phyloP scores from a whole-genome alignment of 75 land plant genomes.

The Isoetes taiwanensis region DNA sequence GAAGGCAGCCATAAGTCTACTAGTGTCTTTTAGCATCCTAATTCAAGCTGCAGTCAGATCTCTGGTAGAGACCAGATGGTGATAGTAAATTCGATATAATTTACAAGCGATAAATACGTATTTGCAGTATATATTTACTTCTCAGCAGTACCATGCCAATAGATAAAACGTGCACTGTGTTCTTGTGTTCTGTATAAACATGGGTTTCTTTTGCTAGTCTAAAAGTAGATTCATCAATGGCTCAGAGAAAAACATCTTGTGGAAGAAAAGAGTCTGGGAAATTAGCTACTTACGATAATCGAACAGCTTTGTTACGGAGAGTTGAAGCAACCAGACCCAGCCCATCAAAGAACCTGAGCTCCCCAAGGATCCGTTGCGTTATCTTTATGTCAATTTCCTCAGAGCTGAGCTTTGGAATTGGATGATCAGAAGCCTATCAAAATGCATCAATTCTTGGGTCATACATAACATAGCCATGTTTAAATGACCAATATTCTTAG shows the following conservation, averaged over 20 bases:
- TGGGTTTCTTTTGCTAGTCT: constrained; percentile 2
- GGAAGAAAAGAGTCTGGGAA: neutral
- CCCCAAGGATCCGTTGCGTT: neutral
- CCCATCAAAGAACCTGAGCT: neutral
- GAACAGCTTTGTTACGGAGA: neutral
- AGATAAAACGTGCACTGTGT: too few relatives aligned
- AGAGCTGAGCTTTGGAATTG: neutral
- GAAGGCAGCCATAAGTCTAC: too few relatives aligned
- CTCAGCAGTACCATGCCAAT: too few relatives aligned
- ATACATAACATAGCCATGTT: too few relatives aligned
- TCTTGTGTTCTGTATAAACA: neutral
- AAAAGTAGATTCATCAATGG: neutral
- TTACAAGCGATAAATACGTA: too few relatives aligned
- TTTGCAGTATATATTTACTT: too few relatives aligned
- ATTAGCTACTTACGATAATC: neutral
- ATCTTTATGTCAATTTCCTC: neutral
- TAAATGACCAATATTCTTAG: too few relatives aligned
- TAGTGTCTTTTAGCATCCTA: too few relatives aligned
- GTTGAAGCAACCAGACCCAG: neutral
- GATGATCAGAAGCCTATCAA: neutral
- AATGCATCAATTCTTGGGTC: neutral
- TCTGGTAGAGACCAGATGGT: too few relatives aligned
- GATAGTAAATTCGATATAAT: too few relatives aligned
- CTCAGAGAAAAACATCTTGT: neutral
- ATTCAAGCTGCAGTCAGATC: too few relatives aligned